Percentiles rank a stretch among this genome's conserved stretches.
phyloP scores from a whole-genome alignment of 768 basidiomycete genomes.

The Amanita molliuscula region DNA sequence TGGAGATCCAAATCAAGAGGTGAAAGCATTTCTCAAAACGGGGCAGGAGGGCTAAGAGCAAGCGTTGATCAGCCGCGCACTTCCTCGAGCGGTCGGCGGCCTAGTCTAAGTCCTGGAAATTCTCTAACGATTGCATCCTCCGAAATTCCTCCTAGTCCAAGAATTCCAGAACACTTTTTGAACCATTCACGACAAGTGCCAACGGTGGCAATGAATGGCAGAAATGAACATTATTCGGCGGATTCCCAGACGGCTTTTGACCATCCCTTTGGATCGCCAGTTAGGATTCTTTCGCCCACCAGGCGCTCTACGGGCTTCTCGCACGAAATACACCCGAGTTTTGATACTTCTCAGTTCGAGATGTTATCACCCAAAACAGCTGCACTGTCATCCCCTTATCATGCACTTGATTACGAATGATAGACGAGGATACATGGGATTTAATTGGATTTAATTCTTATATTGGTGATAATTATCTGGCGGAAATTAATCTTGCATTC shows the following conservation, averaged over 20 bases:
- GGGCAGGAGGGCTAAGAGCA: background rate
- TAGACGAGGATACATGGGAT: background rate
- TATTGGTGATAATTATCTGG: background rate
- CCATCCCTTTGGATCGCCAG: background rate
- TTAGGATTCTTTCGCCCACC: conserved; percentile 7
- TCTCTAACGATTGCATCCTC: conserved; percentile 14
- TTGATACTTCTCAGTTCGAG: conserved; percentile 61
- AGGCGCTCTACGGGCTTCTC: conserved; percentile 29
- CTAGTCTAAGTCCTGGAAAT: background rate
- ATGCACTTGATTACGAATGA: conserved; percentile 34
- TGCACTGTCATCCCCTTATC: conserved; percentile 47
- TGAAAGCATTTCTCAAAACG: conserved; percentile 6
- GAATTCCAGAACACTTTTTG: conserved; percentile 42
- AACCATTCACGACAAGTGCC: conserved; percentile 1
- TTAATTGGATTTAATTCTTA: conserved; percentile 4
- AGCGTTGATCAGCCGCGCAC: conserved; percentile 7
- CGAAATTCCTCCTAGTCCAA: conserved; percentile 57
- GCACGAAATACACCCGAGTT: conserved; percentile 36
- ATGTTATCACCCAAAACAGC: conserved; percentile 43
- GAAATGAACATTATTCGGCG: conserved; percentile 7
- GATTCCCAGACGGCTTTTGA: background rate
- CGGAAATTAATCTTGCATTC: background rate
- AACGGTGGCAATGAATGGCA: conserved; percentile 9
- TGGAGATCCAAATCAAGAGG: conserved; percentile 40
- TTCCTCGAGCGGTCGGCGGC: conserved; percentile 9